A percentile compares a stretch with the other conserved stretches of the same genome.
Conservation (phyloP, 148 eudicot genomes). For the Vaccinium corymbosum region DNA sequence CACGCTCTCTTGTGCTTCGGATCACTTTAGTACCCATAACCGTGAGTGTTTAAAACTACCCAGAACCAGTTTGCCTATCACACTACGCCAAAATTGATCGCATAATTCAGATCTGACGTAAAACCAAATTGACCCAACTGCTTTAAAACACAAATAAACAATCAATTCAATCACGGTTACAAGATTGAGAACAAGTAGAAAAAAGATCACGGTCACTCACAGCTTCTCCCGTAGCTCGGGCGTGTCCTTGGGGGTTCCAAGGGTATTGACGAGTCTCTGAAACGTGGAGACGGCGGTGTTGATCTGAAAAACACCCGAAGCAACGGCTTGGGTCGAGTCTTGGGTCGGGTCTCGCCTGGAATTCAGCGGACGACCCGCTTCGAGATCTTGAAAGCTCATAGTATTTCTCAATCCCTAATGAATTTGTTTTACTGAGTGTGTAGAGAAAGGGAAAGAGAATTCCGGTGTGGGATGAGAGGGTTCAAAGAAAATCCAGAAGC, state of each 20-base stretch:
- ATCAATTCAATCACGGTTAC: background rate
- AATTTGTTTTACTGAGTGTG: background rate
- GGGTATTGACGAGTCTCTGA: conserved; percentile 80
- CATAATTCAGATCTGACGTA: conserved; percentile 2
- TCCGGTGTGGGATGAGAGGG: background rate
- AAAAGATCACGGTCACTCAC: conserved; percentile 28
- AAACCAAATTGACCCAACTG: background rate
- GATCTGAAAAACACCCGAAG: conserved; percentile 76
- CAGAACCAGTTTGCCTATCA: background rate
- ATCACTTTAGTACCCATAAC: background rate
- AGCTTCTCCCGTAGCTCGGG: conserved; percentile 79
- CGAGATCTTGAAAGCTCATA: conserved; percentile 88
- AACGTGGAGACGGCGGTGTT: conserved; percentile 80
- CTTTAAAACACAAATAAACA: background rate
- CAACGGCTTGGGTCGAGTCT: conserved; percentile 64
- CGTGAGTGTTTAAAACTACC: background rate
- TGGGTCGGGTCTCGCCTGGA: conserved; percentile 44
- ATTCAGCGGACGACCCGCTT: conserved; percentile 50
- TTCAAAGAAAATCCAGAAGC: background rate
- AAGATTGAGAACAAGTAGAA: background rate
- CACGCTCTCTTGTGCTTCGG: background rate
- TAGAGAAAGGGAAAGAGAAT: background rate
- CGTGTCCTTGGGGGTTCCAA: conserved; percentile 89
- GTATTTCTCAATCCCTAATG: conserved; percentile 5
- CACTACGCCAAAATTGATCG: background rate